Percentiles rank a stretch among this genome's conserved stretches.
phyloP scores from a whole-genome alignment of 768 basidiomycete genomes.

The Saitozyma podzolica region DNA sequence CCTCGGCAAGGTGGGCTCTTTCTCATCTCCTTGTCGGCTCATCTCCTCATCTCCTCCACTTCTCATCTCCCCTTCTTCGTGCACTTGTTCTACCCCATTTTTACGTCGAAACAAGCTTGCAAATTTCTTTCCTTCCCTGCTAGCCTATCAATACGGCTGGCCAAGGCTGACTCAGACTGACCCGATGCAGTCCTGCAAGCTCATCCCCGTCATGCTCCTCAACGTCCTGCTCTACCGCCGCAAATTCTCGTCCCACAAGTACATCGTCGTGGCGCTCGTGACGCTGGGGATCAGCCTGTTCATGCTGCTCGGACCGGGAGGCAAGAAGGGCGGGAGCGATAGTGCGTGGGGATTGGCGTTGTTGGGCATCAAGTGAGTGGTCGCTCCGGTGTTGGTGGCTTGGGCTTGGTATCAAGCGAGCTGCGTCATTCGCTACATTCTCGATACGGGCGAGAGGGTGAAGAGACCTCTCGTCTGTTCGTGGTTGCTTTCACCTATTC shows the following conservation, averaged over 20 bases:
- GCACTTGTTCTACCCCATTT: too few relatives aligned
- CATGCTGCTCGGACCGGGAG: slow-evolving; percentile 66
- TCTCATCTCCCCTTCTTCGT: too few relatives aligned
- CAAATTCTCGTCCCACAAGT: slow-evolving; percentile 89
- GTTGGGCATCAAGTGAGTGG: slow-evolving; percentile 51
- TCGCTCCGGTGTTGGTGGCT: neutral
- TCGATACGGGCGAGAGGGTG: slow-evolving; percentile 58
- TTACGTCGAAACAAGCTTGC: too few relatives aligned
- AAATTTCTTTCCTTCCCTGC: too few relatives aligned
- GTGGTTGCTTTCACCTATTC: too few relatives aligned
- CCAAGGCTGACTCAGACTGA: slow-evolving; percentile 1
- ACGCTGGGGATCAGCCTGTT: slow-evolving; percentile 88
- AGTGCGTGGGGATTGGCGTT: slow-evolving; percentile 57
- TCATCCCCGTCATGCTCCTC: slow-evolving; percentile 92
- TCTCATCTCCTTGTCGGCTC: neutral
- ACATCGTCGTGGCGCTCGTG: slow-evolving; percentile 90
- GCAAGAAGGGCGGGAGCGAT: slow-evolving; percentile 56
- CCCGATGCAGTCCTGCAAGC: slow-evolving; percentile 75
- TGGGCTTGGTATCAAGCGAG: slow-evolving; percentile 63
- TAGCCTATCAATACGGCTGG: neutral
- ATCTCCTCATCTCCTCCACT: neutral
- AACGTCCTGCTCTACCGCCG: slow-evolving; percentile 93
- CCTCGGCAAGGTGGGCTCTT: slow-evolving; percentile 67
- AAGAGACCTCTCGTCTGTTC: neutral
- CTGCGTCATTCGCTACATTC: slow-evolving; percentile 52